These are phyloP conservation scores for Theobroma cacao DNA, from an alignment of 345 rosid genomes.

Conservation along the genomic window DNA sequence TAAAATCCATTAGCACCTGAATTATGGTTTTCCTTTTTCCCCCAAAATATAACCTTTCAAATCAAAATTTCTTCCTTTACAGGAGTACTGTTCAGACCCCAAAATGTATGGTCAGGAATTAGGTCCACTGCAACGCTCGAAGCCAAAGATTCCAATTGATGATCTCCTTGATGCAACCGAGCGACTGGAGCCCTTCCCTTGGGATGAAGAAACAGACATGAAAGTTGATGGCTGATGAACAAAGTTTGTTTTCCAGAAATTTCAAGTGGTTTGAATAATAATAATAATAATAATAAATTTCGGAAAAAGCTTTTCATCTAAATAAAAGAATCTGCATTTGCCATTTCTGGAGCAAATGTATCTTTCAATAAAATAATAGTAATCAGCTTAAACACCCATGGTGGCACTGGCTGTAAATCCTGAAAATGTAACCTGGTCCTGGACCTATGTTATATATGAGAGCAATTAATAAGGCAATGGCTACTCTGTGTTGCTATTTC, in stretches of 20 bases:
- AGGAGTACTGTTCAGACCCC: slow-evolving; percentile 1
- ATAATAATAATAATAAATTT: not conserved
- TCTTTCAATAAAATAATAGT: too few relatives aligned
- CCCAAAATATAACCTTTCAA: too few relatives aligned
- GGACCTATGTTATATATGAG: too few relatives aligned
- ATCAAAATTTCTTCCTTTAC: not conserved
- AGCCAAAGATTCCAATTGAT: not conserved
- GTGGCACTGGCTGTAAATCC: too few relatives aligned
- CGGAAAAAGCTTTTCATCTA: slow-evolving; percentile 2
- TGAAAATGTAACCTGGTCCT: too few relatives aligned
- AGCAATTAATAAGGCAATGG: too few relatives aligned
- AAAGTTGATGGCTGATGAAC: slow-evolving; percentile 5
- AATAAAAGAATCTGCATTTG: too few relatives aligned
- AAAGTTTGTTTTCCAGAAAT: not conserved
- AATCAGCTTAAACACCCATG: too few relatives aligned
- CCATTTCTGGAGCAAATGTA: too few relatives aligned
- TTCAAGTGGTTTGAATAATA: not conserved
- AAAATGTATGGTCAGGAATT: not conserved
- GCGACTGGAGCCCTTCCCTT: not conserved
- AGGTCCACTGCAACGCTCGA: not conserved
- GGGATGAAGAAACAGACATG: slow-evolving; percentile 8
- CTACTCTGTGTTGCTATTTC: too few relatives aligned
- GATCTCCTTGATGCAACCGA: not conserved
- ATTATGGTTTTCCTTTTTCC: too few relatives aligned
- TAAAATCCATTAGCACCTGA: too few relatives aligned